Evolutionary conservation across 164 flowering plant species (phyloP).

Genomic region (Euptelea pleiosperma): DNA sequence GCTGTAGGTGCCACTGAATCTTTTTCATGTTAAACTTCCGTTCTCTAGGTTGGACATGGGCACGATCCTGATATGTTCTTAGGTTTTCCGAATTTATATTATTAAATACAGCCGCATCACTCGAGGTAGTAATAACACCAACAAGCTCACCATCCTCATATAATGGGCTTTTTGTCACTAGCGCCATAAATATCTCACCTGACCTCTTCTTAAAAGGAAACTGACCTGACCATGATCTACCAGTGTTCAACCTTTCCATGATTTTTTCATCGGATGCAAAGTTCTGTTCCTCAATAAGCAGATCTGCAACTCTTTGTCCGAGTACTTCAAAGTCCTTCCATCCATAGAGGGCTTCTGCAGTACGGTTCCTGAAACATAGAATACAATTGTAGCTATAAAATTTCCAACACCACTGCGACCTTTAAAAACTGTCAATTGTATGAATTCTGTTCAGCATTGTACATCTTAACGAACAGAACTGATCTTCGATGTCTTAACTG

Average conservation of each 20-base stretch:
- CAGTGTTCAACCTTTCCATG: constrained; percentile 39
- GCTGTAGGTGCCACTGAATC: constrained; percentile 55
- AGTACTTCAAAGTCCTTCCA: constrained; percentile 65
- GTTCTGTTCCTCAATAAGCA: constrained; percentile 48
- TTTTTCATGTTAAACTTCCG: constrained; percentile 39
- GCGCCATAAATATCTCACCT: constrained; percentile 71
- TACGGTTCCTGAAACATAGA: constrained; percentile 53
- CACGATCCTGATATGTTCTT: constrained; percentile 31
- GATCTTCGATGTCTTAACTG: no score
- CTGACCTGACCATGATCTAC: constrained; percentile 79
- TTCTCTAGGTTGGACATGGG: constrained; percentile 24
- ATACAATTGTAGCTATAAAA: constrained; percentile 4
- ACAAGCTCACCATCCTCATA: constrained; percentile 68
- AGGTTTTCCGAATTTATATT: constrained; percentile 24
- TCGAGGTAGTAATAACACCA: constrained; percentile 73
- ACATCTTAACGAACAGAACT: no score
- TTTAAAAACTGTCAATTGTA: not conserved
- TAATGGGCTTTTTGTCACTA: constrained; percentile 66
- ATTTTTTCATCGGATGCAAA: constrained; percentile 24
- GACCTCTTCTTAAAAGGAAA: constrained; percentile 73
- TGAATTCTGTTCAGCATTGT: not conserved
- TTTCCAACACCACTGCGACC: not conserved
- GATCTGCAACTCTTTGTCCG: constrained; percentile 41
- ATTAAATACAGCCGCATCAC: constrained; percentile 69
- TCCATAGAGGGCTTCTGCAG: constrained; percentile 79